Base-by-base conservation (phyloP, 2,329 filamentous ascomycete species). In the Pseudocercospora macadamiae region DNA sequence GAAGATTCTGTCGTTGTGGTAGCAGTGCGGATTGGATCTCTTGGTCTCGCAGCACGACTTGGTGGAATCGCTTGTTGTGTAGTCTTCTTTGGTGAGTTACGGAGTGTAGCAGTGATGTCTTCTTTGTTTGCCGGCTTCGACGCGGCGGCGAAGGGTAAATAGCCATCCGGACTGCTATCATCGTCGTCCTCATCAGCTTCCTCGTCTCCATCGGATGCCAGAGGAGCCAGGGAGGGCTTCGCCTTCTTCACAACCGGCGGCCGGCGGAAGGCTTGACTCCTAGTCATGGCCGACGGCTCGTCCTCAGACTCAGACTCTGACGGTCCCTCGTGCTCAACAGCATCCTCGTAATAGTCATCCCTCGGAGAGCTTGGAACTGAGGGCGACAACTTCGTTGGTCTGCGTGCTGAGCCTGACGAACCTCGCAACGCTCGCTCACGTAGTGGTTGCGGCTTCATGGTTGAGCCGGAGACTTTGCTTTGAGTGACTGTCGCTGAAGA, bases 401-500 rank as follows among this genome's bases (percentile, higher is more conserved):
- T 57, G 12, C 64, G 62, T 42, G 53, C 58, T 3, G 69, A 69
- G 4, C 61, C 76, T 57, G 76, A 78, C 4, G 75, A 75, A 26
- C 74, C 70, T 37, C 74, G 70, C n/a, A 62, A 54, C 53, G 72
- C 70, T 39, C 66, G 55, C 36, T 61, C 39, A 34, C 61, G 61
- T 32, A 59, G 61, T 25, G 61, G 68, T 49, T 52, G 59, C 60
- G 51, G 64, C 49, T 51, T 65, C 36, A 59, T 54, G 19, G 51
- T 51, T 14, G 64, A 61, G 23, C 59, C 61, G 30, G 63, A 57
- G 5, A 67, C 44, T 57, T 62, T 66, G 54, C 68, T 74, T 44
- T 80, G 77, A 3, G 79, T 80, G 37, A 81, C 75, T 2, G 79
- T 81, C 9, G 74, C 75, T 14, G 78, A 77, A n/a, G 79, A 81